Conservation (phyloP, 805 yeast genomes). For the Scheffersomyces coipomensis region DNA sequence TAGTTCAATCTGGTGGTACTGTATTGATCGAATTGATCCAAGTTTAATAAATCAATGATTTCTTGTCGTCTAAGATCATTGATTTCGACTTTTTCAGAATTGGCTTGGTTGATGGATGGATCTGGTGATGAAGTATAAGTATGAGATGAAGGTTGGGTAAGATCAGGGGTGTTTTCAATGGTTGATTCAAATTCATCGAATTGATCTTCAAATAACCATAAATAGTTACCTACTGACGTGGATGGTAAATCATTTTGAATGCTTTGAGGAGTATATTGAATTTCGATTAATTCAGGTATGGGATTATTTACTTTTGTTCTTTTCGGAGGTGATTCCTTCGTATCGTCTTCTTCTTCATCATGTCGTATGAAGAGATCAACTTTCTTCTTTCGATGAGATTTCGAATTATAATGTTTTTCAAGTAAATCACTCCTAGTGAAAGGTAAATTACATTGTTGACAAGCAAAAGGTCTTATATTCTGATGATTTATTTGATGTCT, state of each 20-base stretch:
- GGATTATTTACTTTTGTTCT: no score
- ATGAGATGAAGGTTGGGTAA: not conserved
- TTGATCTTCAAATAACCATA: not conserved
- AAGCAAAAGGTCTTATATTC: constrained; percentile 1
- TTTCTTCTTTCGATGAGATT: not conserved
- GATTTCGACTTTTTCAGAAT: not conserved
- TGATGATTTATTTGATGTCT: constrained; percentile 1
- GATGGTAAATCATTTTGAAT: not conserved
- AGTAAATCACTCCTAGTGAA: constrained; percentile 1
- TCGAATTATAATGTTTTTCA: constrained; percentile 1
- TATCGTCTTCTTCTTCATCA: no score
- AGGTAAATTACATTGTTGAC: not conserved
- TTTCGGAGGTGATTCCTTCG: no score
- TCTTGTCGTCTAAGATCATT: not conserved
- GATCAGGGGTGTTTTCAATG: not conserved
- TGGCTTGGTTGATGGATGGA: not conserved
- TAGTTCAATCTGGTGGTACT: no score
- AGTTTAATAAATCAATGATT: not conserved
- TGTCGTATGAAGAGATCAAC: no score
- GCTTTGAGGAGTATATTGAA: not conserved
- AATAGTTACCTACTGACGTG: not conserved
- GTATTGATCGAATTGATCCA: no score
- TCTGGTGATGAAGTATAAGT: not conserved
- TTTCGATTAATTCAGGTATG: not conserved
- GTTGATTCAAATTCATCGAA: not conserved